Conservation (phyloP, 306 rosid species). For the Fagus sylvatica region DNA sequence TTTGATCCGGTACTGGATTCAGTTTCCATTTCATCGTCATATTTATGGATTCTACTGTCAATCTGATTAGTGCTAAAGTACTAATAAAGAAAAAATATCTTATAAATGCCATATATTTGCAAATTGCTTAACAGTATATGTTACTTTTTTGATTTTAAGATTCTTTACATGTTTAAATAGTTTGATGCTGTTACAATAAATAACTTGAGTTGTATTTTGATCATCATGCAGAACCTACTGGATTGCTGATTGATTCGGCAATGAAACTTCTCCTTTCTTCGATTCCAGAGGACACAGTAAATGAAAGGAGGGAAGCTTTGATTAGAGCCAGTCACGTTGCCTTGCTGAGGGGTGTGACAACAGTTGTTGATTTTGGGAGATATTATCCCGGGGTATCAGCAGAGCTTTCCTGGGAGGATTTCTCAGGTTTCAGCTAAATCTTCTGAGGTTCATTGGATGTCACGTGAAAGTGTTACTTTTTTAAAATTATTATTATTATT, state of each 20-base stretch:
- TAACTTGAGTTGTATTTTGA: slow-evolving; percentile 4
- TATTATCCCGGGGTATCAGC: slow-evolving; percentile 60
- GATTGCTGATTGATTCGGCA: slow-evolving; percentile 75
- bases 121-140: background rate
- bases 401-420: slow-evolving; percentile 78
- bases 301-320: slow-evolving; percentile 82
- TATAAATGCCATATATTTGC: background rate
- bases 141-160: slow-evolving; percentile 6
- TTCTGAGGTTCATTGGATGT: slow-evolving; percentile 18
- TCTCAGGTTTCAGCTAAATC: slow-evolving; percentile 55
- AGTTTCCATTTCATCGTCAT: slow-evolving; percentile 2
- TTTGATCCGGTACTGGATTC: background rate
- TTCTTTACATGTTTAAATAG: slow-evolving; percentile 1
- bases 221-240: slow-evolving; percentile 71
- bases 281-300: slow-evolving; percentile 64
- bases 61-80: background rate
- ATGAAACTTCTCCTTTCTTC: slow-evolving; percentile 43
- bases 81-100: background rate
- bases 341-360: slow-evolving; percentile 73
- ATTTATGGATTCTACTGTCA: slow-evolving; percentile 9
- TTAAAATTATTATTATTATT: too few species aligned
- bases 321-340: slow-evolving; percentile 66
- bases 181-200: slow-evolving; percentile 5
- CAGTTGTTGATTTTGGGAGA: slow-evolving; percentile 90
- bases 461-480: background rate